Base-by-base conservation (phyloP, 768 basidiomycete species). In the Lepiota brunneoincarnata region DNA sequence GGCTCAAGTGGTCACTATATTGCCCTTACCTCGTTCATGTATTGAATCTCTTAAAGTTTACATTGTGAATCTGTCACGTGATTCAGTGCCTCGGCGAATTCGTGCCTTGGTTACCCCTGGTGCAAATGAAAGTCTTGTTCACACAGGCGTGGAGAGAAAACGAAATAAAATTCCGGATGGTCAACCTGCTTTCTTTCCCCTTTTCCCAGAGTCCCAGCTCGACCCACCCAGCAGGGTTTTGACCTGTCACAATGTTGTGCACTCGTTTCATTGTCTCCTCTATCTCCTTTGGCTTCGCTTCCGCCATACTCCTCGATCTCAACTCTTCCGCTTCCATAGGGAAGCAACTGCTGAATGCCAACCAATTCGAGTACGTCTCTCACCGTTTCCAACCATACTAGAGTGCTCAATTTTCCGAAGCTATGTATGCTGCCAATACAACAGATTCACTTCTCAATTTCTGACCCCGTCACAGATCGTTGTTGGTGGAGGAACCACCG, bases 401-500 rank as follows among this genome's bases (percentile, higher is more conserved):
- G 12, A 2, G n/a, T 51, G 28, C 15, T 46, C 15, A 53, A 26
- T 37, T 24, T 14, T 18, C 7, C n/a, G 44, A 43, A 53, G 51
- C 36, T 53, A 53, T 20, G 51, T 53, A 37, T 36, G 51, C 38
- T 21, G 12, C n/a, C 24, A 12, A 14, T 17, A n/a, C 18, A 23
- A 11, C 2, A n/a, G n/a, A n/a, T n/a, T 12, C 7, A 26, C 23
- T 48, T 26, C 21, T 35, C 36, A 10, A 41, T 39, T 15, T 18
- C 36, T 28, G 18, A 28, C 31, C 9, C 36, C 18, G 15, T 31
- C 38, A 21, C 69, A 71, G 49, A 61, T 72, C 31, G 64, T 73
- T 23, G 66, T 63, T 6, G 72, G 72, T 11, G 67, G 69, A 26
- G 74, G 74, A 17, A 59, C 69, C 15, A 70, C 75, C 26, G 75